These are phyloP conservation scores for Xylaria sp. DNA, from an alignment of 2,329 filamentous ascomycete species.

Conservation along the genomic window DNA sequence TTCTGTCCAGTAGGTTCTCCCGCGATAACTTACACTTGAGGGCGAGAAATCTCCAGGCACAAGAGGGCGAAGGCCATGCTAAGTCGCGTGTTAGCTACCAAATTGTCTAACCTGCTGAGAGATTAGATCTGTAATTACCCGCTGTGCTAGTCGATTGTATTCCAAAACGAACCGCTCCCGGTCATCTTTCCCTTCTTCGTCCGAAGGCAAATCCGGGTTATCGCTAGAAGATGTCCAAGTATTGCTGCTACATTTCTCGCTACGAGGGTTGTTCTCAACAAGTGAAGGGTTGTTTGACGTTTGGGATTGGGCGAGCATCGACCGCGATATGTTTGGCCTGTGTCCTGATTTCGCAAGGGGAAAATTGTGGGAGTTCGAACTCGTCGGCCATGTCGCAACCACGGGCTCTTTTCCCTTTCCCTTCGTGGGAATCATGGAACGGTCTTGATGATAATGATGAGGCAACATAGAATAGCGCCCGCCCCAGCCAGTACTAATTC, in stretches of 20 bases:
- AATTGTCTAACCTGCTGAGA: background rate
- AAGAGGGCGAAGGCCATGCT: constrained; percentile 64
- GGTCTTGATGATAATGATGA: constrained; percentile 34
- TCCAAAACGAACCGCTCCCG: constrained; percentile 63
- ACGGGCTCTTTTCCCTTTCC: constrained; percentile 45
- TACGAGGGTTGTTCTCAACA: constrained; percentile 35
- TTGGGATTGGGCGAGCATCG: constrained; percentile 40
- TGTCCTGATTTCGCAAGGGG: constrained; percentile 28
- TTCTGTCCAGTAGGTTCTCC: background rate
- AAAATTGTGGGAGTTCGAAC: constrained; percentile 32
- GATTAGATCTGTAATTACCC: constrained; percentile 54
- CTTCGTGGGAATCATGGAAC: constrained; percentile 39
- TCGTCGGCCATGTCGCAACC: constrained; percentile 29
- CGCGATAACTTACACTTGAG: constrained; percentile 40
- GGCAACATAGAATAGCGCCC: constrained; percentile 4
- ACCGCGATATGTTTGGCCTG: constrained; percentile 36
- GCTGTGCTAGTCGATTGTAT: constrained; percentile 70
- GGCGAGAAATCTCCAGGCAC: constrained; percentile 46
- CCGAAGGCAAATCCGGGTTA: constrained; percentile 59
- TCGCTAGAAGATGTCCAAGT: constrained; percentile 70
- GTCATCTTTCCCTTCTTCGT: constrained; percentile 62
- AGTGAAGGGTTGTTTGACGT: constrained; percentile 37
- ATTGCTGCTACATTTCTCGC: constrained; percentile 57
- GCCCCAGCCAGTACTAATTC: constrained; percentile 7
- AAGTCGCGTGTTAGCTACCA: constrained; percentile 17